Evolutionary conservation across 768 basidiomycete genomes (phyloP), one percentile per base, ranked within the genome.

Genomic region (Cyathus striatus): DNA sequence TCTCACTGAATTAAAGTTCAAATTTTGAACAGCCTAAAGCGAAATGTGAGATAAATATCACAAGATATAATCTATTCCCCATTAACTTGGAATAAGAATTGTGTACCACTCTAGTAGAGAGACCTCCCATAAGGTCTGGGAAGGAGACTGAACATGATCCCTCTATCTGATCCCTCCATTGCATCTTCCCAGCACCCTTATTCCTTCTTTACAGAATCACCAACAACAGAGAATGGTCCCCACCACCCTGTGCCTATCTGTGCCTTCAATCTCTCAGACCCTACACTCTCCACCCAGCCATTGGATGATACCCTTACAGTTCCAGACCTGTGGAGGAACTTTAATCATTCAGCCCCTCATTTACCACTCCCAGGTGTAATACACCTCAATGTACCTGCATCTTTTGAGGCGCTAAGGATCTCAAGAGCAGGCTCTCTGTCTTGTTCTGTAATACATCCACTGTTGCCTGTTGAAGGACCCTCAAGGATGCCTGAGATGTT

Each of bases 101-200:
- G n/a, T n/a, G n/a, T n/a, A n/a, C n/a, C n/a, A n/a, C n/a, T n/a
- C n/a, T n/a, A n/a, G n/a, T n/a, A n/a, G n/a, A n/a, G n/a, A n/a
- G n/a, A n/a, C n/a, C n/a, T n/a, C n/a, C n/a, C n/a, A n/a, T n/a
- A n/a, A n/a, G n/a, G n/a, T n/a, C n/a, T n/a, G n/a, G n/a, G n/a
- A n/a, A n/a, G n/a, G n/a, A n/a, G n/a, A n/a, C n/a, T n/a, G n/a
- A n/a, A 46, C 13, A 46, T 22, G 12, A 44, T 51, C 35, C 12
- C 9, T 18, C 13, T 12, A 33, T 46, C 47, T 6, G 46, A 50
- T 16, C 47, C 49, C 35, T 35, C 43, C 25, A 38, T 50, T n/a
- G 48, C 54, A 22, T 34, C 18, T 23, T 53, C 58, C 16, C 49
- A 57, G 6, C 52, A 54, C 34, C 56, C 55, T 9, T 14, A 48